Evolutionary conservation across 257 asterid species (phyloP).

Genomic region (Solanum peruvianum): DNA sequence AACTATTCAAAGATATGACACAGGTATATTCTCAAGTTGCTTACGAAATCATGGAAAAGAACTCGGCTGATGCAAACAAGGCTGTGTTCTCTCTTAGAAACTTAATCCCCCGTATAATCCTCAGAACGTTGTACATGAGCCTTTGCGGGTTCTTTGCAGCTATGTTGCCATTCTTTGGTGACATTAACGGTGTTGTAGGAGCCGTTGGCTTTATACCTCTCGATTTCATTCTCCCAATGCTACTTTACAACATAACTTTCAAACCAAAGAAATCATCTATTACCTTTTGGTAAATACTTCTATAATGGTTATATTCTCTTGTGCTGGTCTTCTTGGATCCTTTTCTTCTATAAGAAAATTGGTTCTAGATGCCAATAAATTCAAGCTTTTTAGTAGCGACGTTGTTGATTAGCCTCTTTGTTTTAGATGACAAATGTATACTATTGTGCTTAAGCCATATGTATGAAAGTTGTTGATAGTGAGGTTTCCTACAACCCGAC

Average conservation of each 20-base stretch:
- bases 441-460: neutral
- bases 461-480: neutral
- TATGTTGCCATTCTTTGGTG: slow-evolving; percentile 93
- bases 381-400: slow-evolving; percentile 68
- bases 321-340: slow-evolving; percentile 73
- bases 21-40: slow-evolving; percentile 98
- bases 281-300: slow-evolving; percentile 43
- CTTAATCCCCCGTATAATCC: slow-evolving; percentile 72
- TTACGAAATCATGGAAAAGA: slow-evolving; percentile 85
- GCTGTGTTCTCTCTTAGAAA: slow-evolving; percentile 72
- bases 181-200: slow-evolving; percentile 77
- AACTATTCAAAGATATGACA: neutral
- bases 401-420: slow-evolving; percentile 42
- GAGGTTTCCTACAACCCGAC: neutral
- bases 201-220: slow-evolving; percentile 94
- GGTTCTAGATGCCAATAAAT: slow-evolving; percentile 58
- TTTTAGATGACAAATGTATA: neutral
- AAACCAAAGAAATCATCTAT: slow-evolving; percentile 49
- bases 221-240: slow-evolving; percentile 89
- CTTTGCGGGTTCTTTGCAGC: slow-evolving; percentile 87
- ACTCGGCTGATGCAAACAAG: slow-evolving; percentile 70
- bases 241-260: slow-evolving; percentile 72
- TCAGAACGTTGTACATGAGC: slow-evolving; percentile 51
- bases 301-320: slow-evolving; percentile 58
- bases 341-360: slow-evolving; percentile 71